Conservation (phyloP, 1,284 basidiomycete genomes). For the Cutaneotrichosporon cutaneum region DNA sequence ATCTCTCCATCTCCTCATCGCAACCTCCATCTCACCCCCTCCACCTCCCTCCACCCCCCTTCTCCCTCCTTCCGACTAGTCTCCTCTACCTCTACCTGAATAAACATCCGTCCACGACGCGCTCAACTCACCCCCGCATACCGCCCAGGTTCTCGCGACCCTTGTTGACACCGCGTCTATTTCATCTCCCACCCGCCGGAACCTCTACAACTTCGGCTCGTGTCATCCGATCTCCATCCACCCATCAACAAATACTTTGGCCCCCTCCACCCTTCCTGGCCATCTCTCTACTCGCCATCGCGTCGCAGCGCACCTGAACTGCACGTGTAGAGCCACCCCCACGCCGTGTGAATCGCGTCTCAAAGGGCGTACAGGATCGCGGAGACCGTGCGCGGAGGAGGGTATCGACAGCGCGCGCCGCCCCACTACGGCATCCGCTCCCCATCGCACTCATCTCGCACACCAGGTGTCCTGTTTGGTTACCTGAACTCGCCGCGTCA, state of each 20-base stretch:
- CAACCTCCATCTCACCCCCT: conserved; percentile 2
- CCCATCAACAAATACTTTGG: conserved; percentile 6
- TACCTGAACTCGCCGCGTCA: not conserved
- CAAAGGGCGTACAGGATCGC: conserved; percentile 2
- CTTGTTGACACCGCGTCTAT: conserved; percentile 5
- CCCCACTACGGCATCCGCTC: not conserved
- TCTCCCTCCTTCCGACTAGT: not conserved
- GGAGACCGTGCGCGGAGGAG: conserved; percentile 7
- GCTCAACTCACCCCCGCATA: not conserved
- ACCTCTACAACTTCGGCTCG: not conserved
- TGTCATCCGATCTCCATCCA: conserved; percentile 4
- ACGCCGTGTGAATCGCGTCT: conserved; percentile 4
- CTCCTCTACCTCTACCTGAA: not conserved
- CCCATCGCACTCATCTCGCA: conserved; percentile 1
- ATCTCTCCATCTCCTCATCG: conserved; percentile 1
- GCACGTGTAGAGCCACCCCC: conserved; percentile 5
- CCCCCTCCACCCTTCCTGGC: not conserved
- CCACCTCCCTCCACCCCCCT: not conserved
- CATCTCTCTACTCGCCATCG: not conserved
- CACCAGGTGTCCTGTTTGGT: not conserved
- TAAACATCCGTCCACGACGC: not conserved
- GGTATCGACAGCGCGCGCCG: not conserved
- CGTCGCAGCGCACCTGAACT: conserved; percentile 1
- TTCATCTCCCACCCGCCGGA: not conserved
- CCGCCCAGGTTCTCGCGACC: not conserved